Percentiles rank a stretch among this genome's conserved stretches.
These are phyloP conservation scores for Botrytis elliptica DNA, from an alignment of 2,329 filamentous ascomycete species.

Conservation along the genomic window DNA sequence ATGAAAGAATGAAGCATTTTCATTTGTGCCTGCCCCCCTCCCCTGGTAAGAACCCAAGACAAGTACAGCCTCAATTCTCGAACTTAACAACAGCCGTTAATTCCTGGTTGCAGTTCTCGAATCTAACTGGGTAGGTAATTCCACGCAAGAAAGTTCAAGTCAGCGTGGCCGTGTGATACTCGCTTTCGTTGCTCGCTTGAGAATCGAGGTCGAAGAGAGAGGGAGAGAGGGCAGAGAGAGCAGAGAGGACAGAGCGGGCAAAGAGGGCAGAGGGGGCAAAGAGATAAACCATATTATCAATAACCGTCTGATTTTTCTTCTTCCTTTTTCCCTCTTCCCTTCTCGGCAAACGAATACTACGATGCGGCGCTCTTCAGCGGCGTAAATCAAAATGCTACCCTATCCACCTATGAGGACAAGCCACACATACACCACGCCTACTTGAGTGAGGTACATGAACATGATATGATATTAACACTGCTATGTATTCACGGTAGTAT, in stretches of 20 bases:
- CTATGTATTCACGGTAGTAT: neutral
- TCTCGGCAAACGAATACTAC: neutral
- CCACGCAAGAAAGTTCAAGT: neutral
- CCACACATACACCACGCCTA: conserved; percentile 9
- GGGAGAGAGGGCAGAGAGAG: neutral
- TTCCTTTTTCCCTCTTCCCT: neutral
- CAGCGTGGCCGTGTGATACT: neutral
- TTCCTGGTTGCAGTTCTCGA: neutral
- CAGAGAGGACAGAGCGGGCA: no score
- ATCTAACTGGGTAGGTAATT: neutral
- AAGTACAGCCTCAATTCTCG: conserved; percentile 3
- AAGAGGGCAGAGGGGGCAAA: neutral
- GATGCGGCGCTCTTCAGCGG: conserved; percentile 11
- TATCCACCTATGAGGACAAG: conserved; percentile 7
- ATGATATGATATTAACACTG: neutral
- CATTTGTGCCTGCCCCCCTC: conserved; percentile 2
- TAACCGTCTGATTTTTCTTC: neutral
- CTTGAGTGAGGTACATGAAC: conserved; percentile 5
- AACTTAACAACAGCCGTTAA: neutral
- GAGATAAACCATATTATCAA: neutral
- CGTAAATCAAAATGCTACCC: neutral
- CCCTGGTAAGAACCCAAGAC: conserved; percentile 1
- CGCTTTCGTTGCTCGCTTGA: neutral
- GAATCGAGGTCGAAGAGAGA: neutral
- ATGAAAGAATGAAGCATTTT: conserved; percentile 3